Evolutionary conservation across 768 basidiomycete genomes (phyloP), one percentile per base, ranked within the genome.

Genomic region (Suillus variegatus): DNA sequence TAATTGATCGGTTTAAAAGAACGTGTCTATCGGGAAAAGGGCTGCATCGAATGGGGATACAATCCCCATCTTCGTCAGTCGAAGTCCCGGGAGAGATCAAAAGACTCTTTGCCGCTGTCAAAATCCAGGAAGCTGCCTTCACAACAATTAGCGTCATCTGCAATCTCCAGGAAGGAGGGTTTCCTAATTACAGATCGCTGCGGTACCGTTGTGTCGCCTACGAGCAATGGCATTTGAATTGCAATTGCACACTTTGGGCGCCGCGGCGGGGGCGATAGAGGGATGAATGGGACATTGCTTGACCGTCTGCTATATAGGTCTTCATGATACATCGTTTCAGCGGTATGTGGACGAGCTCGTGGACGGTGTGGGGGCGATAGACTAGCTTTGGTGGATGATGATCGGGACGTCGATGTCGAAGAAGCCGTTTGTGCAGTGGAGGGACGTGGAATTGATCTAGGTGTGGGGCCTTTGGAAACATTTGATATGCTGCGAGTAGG

Each of bases 91-190:
- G 77, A 66, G 6, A 78, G 75, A 71, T 82, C 81, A 60, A 82
- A 76, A n/a, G 80, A 82, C 55, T 70, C 73, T 68, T 76, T 77
- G 12, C 78, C 77, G 38, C 74, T 67, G 41, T 73, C 77, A 65
- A 82, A 72, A 65, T 81, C 81, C 35, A 82, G 72, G 74, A 82
- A 82, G 68, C 79, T 82, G 67, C 74, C 74, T 40, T 72, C 69
- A 40, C 70, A 66, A 36, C 74, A 71, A 25, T 38, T 60, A 36
- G 75, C 74, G 65, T 82, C 80, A 28, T 78, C 88, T 14, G 54
- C 60, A 65, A 92, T 89, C 43, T 91, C 88, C 57, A 92, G 78
- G 74, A 92, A 92, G 1, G 89, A 91, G 22, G 90, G 86, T 71
- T 90, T 89, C 71, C 81, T 82, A 78, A 88, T 83, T 66, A 91